These are phyloP conservation scores for Grigorovia humatica DNA, from an alignment of 805 yeast species.

Conservation along the genomic window DNA sequence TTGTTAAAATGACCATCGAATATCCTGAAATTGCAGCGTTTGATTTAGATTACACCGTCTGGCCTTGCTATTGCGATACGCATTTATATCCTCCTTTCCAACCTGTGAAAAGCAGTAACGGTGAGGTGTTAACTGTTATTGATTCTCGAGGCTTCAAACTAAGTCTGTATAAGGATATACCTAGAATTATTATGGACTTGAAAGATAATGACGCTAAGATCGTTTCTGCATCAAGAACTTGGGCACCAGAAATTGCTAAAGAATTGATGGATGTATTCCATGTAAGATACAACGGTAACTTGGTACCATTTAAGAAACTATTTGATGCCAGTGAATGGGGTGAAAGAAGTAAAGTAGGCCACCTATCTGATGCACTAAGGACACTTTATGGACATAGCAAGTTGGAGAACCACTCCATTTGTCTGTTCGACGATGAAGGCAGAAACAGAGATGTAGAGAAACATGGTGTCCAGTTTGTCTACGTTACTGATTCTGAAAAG, in stretches of 20 bases:
- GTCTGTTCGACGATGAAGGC: slow-evolving; percentile 68
- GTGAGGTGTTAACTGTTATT: slow-evolving; percentile 23
- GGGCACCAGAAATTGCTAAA: slow-evolving; percentile 67
- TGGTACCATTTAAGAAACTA: slow-evolving; percentile 21
- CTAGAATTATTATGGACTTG: slow-evolving; percentile 47
- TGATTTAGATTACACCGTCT: slow-evolving; percentile 29
- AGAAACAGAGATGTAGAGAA: slow-evolving; percentile 67
- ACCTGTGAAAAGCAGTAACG: slow-evolving; percentile 17
- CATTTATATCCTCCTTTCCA: slow-evolving; percentile 28
- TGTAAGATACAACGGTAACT: slow-evolving; percentile 34
- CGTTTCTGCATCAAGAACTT: slow-evolving; percentile 71
- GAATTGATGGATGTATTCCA: slow-evolving; percentile 45
- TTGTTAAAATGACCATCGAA: slow-evolving; percentile 3
- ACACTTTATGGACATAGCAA: slow-evolving; percentile 40
- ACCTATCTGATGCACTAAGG: slow-evolving; percentile 46
- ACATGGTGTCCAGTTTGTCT: slow-evolving; percentile 61
- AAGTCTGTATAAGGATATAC: slow-evolving; percentile 58
- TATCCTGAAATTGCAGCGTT: slow-evolving; percentile 30
- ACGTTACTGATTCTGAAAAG: slow-evolving; percentile 43
- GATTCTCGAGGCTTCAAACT: slow-evolving; percentile 41
- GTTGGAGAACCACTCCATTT: slow-evolving; percentile 34
- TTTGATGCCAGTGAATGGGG: slow-evolving; percentile 66
- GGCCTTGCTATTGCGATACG: slow-evolving; percentile 32
- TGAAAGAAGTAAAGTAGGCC: slow-evolving; percentile 46
- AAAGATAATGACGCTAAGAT: slow-evolving; percentile 38